A percentile compares a stretch with the other conserved stretches of the same genome.
These are phyloP conservation scores for Trametes punicea DNA, from an alignment of 768 basidiomycete genomes.

Conservation along the genomic window DNA sequence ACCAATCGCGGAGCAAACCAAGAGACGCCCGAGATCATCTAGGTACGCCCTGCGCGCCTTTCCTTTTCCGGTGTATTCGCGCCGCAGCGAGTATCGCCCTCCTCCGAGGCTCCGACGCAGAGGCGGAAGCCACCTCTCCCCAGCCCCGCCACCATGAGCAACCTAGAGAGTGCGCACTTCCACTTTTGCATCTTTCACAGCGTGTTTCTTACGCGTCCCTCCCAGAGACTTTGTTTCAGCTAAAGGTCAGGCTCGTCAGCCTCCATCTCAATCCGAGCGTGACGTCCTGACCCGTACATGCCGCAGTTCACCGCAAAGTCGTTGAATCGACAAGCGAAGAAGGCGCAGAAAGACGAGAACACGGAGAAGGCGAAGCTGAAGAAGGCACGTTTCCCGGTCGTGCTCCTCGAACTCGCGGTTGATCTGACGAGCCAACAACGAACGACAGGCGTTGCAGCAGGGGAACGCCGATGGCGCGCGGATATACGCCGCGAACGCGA, in stretches of 20 bases:
- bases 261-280: background rate
- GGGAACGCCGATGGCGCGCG: constrained; percentile 96
- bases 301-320: constrained; percentile 96
- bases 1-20: background rate
- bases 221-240: constrained; percentile 97
- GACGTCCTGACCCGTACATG: constrained; percentile 4
- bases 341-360: constrained; percentile 94
- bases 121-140: constrained; percentile 8
- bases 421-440: background rate
- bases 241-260: constrained; percentile 63
- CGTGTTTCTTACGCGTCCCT: constrained; percentile 31
- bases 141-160: constrained; percentile 52
- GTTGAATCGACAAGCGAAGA: constrained; percentile 91
- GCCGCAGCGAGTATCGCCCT: constrained; percentile 16
- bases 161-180: constrained; percentile 77
- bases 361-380: constrained; percentile 87
- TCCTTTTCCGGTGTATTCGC: constrained; percentile 4
- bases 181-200: background rate
- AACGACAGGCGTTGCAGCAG: constrained; percentile 82
- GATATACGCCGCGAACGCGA: constrained; percentile 98
- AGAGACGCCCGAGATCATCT: constrained; percentile 15
- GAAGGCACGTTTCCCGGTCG: constrained; percentile 57
- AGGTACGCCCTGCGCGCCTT: constrained; percentile 2
- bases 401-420: background rate
- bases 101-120: background rate